Evolutionary conservation across 371 early-diverging fungal genomes (phyloP), one percentile per base, ranked within the genome.

Genomic region (Mucor saturninus): DNA sequence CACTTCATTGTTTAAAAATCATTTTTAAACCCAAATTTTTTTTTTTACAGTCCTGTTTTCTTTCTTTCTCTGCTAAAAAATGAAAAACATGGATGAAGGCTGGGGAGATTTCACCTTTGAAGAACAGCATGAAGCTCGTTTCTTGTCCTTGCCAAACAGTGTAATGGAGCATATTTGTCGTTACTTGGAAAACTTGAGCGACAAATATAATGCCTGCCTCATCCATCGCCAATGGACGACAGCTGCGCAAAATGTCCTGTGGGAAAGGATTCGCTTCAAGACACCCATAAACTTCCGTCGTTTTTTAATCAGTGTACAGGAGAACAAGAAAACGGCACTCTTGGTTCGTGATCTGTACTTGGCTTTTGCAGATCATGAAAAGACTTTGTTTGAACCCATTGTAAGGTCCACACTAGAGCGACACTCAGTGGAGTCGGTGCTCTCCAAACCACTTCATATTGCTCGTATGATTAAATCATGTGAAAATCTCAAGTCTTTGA

Each of bases 111-210:
- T 67, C 35, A 21, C 48, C 4, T 69, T 69, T 49, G 67, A 67
- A 26, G 67, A 61, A n/a, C 30, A 60, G 8, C 13, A 60, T 15
- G 6, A 9, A 10, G 28, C 4, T 13, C 8, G 38, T 0, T 45
- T 55, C 46, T 30, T 69, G 13, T 8, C 52, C 5, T 50, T 81
- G 15, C 65, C 62, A n/a, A 56, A 59, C 15, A 28, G 56, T 14
- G 50, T 71, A 1, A 70, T 75, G 49, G 72, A 78, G n/a, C 65
- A 56, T 9, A 75, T 81, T 40, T 81, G 79, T 37, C 67, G 63
- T 11, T 67, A 62, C 21, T 28, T 81, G 2, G 53, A 65, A 0
- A 67, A 72, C 5, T 68, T 57, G 52, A 61, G 35, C 7, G 79
- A 76, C 54, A 46, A 56, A 30, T 70, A 67, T 26, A 59, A 68